Conservation (phyloP, 257 asterid genomes). For the Solanum rostratum region DNA sequence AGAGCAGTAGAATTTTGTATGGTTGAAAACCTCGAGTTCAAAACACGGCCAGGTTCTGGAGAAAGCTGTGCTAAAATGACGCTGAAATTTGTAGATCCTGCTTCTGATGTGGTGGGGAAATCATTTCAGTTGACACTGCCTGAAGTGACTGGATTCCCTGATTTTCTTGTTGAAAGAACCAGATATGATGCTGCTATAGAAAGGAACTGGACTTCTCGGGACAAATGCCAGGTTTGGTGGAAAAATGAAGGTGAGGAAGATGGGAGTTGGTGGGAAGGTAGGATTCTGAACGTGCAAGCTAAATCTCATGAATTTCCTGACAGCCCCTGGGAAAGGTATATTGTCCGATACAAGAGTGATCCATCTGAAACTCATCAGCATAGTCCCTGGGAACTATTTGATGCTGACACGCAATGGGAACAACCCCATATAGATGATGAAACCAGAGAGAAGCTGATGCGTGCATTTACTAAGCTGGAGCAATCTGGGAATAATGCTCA, state of each 20-base stretch:
- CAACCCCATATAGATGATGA: conserved; percentile 62
- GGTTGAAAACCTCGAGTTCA: conserved; percentile 61
- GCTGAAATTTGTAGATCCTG: conserved; percentile 58
- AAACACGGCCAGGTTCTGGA: conserved; percentile 82
- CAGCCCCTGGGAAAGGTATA: conserved; percentile 93
- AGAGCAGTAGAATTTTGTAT: conserved; percentile 77
- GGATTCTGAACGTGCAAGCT: conserved; percentile 53
- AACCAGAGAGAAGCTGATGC: conserved; percentile 38
- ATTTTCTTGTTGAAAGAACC: conserved; percentile 85
- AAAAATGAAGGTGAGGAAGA: conserved; percentile 69
- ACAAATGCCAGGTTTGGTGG: conserved; percentile 96
- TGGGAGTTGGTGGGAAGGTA: conserved; percentile 96
- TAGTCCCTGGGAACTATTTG: conserved; percentile 97
- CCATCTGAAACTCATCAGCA: conserved; percentile 70
- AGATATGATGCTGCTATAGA: conserved; percentile 66
- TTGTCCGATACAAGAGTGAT: conserved; percentile 71
- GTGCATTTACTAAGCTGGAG: conserved; percentile 50
- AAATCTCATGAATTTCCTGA: conserved; percentile 75
- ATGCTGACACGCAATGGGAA: conserved; percentile 47
- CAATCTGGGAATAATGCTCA: conserved; percentile 47
- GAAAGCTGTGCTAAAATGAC: conserved; percentile 93
- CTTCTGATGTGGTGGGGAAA: conserved; percentile 53
- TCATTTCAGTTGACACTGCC: conserved; percentile 72
- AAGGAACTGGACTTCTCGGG: conserved; percentile 78
- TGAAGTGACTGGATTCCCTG: conserved; percentile 79